Percentiles rank a stretch among this genome's conserved stretches.
phyloP scores from a whole-genome alignment of 306 rosid genomes.

The Erythrophleum fordii region DNA sequence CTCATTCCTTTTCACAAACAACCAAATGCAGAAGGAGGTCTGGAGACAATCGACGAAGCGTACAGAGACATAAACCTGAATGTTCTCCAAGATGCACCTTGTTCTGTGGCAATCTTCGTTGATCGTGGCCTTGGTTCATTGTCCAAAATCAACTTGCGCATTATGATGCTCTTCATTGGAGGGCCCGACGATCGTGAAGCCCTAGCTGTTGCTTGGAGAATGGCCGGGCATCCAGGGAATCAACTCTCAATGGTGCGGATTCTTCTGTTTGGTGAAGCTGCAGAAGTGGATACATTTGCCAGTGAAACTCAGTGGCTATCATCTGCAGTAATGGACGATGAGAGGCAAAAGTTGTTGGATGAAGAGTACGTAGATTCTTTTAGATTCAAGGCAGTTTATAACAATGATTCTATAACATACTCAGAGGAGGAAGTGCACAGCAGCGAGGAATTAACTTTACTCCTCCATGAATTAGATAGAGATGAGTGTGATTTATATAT shows the following conservation, averaged over 20 bases:
- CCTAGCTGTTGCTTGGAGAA: neutral
- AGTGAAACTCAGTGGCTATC: neutral
- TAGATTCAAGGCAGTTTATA: neutral
- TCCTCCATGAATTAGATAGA: neutral
- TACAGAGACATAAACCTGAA: neutral
- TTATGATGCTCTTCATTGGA: neutral
- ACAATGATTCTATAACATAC: neutral
- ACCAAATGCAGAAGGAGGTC: neutral
- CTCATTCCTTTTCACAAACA: slow-evolving; percentile 43
- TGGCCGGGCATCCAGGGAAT: neutral
- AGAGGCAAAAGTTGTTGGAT: neutral
- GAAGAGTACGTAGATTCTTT: neutral
- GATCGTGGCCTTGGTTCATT: neutral
- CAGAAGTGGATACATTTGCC: neutral
- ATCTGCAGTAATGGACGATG: neutral
- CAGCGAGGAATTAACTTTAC: neutral
- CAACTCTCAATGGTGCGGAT: neutral
- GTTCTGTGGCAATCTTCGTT: neutral
- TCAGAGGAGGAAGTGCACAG: neutral
- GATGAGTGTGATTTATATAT: neutral
- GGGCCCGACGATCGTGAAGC: neutral
- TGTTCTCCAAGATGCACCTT: neutral
- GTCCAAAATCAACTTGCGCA: neutral
- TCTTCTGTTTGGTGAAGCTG: neutral
- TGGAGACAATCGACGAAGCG: neutral